Percentiles rank a stretch among this genome's conserved stretches.
Conservation (phyloP, 23 red algal species). For the Gracilaria gracilis region DNA sequence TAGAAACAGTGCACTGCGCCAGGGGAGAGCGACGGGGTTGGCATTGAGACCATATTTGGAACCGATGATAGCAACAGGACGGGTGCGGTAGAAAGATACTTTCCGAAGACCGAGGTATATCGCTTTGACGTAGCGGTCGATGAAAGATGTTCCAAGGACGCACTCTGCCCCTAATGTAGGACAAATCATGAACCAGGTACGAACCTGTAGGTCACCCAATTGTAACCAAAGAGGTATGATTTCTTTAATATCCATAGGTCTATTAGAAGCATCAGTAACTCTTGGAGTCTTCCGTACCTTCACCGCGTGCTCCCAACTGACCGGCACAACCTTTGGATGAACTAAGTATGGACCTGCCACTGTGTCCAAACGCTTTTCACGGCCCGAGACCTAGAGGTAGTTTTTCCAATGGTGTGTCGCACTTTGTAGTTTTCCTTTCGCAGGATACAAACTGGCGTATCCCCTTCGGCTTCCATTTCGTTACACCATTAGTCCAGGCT, state of each 20-base stretch:
- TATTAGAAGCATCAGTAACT: neutral
- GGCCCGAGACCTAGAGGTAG: neutral
- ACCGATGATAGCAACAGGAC: neutral
- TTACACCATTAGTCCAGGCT: conserved; percentile 9
- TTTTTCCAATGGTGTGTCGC: no score
- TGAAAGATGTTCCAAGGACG: neutral
- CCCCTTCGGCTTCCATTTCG: neutral
- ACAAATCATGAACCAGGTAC: neutral
- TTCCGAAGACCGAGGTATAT: neutral
- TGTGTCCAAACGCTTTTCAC: neutral
- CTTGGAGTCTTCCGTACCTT: neutral
- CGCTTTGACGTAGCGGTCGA: conserved; percentile 5
- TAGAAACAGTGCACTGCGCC: no score
- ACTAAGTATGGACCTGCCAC: no score
- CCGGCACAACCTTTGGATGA: neutral
- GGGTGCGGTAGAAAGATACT: conserved; percentile 7
- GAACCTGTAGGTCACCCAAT: neutral
- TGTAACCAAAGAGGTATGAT: neutral
- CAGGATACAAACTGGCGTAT: conserved; percentile 4
- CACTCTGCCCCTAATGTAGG: neutral
- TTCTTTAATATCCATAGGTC: conserved; percentile 26
- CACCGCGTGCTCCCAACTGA: neutral
- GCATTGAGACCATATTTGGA: neutral
- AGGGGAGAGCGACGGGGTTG: neutral
- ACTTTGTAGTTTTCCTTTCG: neutral